A percentile compares a stretch with the other conserved stretches of the same genome.
Evolutionary conservation across 331 rosid genomes (phyloP).

Genomic region (Phaseolus coccineus): DNA sequence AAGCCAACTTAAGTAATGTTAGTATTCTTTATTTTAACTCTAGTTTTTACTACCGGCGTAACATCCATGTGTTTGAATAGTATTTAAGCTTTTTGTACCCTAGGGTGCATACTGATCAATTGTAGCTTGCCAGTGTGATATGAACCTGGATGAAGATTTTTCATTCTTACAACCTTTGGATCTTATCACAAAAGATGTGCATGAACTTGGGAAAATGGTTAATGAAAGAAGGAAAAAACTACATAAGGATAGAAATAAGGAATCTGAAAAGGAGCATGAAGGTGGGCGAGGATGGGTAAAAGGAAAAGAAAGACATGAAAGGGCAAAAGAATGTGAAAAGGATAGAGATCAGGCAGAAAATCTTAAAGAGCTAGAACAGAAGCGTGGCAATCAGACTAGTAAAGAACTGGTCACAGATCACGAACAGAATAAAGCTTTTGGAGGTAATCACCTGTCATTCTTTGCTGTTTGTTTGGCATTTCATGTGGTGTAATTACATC

Average conservation of each 20-base stretch:
- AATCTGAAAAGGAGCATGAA: constrained; percentile 70
- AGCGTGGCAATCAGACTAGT: constrained; percentile 52
- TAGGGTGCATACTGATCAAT: constrained; percentile 61
- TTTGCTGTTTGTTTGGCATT: constrained; percentile 43
- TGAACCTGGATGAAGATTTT: constrained; percentile 92
- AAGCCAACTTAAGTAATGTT: constrained; percentile 95
- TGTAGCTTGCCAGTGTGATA: constrained; percentile 86
- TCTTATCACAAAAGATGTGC: constrained; percentile 88
- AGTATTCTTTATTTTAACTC: constrained; percentile 52
- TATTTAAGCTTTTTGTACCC: constrained; percentile 41
- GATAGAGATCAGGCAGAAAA: constrained; percentile 58
- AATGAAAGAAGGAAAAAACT: constrained; percentile 71
- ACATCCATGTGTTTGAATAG: constrained; percentile 33
- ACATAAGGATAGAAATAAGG: constrained; percentile 66
- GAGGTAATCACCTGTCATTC: constrained; percentile 55
- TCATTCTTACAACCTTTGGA: constrained; percentile 91
- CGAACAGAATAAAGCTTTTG: constrained; percentile 65
- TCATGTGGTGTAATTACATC: not conserved
- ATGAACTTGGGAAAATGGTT: constrained; percentile 78
- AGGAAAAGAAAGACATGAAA: constrained; percentile 75
- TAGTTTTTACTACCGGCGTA: constrained; percentile 25
- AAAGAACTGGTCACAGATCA: constrained; percentile 67
- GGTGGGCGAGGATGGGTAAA: constrained; percentile 66
- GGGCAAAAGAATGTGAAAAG: constrained; percentile 38
- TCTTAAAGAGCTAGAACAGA: constrained; percentile 70